Conservation (phyloP, 73 alveolate species). For the Paraurostyla sp. region DNA sequence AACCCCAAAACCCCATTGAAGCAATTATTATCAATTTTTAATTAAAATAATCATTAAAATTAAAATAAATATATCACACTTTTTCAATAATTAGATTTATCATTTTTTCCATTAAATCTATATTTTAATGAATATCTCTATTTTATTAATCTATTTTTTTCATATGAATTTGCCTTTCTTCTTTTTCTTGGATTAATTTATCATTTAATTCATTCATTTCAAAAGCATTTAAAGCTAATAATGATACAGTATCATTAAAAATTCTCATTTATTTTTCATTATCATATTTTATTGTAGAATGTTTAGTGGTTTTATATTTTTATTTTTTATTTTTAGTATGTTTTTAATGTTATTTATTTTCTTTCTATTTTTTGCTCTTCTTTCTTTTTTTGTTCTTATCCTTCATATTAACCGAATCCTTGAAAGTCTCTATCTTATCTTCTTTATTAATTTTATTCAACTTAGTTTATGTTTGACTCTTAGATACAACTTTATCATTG, state of each 20-base stretch:
- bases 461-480: too few relatives aligned
- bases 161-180: not conserved
- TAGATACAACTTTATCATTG: too few relatives aligned
- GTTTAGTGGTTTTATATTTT: too few relatives aligned
- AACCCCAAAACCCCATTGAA: too few relatives aligned
- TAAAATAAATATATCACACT: not conserved
- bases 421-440: too few relatives aligned
- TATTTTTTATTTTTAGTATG: not conserved
- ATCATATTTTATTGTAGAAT: constrained; percentile 31
- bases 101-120: constrained; percentile 4
- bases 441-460: too few relatives aligned
- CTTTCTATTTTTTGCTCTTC: not conserved
- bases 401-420: not conserved
- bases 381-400: not conserved
- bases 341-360: too few relatives aligned
- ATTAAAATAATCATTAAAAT: too few relatives aligned
- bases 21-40: too few relatives aligned
- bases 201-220: constrained; percentile 11
- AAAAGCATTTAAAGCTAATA: constrained; percentile 44
- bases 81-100: not conserved
- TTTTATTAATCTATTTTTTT: not conserved
- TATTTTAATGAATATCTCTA: not conserved
- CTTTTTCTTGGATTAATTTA: not conserved
- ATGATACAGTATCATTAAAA: not conserved
- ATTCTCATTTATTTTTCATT: constrained; percentile 17